A percentile compares a stretch with the other conserved stretches of the same genome.
Conservation (phyloP, 768 basidiomycete genomes). For the Cystofilobasidium macerans region DNA sequence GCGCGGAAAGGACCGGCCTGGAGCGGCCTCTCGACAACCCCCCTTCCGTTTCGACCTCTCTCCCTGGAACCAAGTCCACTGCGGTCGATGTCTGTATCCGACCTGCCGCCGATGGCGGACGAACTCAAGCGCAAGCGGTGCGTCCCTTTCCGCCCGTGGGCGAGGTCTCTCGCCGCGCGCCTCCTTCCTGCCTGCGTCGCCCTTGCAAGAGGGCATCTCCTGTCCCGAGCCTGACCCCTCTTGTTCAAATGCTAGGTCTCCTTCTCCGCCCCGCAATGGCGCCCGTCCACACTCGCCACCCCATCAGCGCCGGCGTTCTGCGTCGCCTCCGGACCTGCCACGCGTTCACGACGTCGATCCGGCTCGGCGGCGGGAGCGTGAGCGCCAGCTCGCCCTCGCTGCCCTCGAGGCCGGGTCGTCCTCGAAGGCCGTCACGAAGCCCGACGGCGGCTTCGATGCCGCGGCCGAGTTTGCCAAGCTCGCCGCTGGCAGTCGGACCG, state of each 20-base stretch:
- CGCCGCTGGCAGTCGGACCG: conserved; percentile 54
- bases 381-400: conserved; percentile 64
- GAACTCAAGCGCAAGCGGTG: conserved; percentile 30
- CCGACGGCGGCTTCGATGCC: conserved; percentile 50
- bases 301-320: conserved; percentile 33
- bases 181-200: no score
- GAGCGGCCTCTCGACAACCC: background rate
- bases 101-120: background rate
- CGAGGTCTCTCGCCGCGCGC: no score
- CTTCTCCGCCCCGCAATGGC: conserved; percentile 33
- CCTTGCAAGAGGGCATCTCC: background rate
- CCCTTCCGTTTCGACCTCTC: background rate
- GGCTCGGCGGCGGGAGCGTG: conserved; percentile 60
- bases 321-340: conserved; percentile 41
- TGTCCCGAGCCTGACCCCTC: background rate
- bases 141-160: background rate
- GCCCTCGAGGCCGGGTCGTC: conserved; percentile 42
- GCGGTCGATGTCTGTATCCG: conserved; percentile 1
- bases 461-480: conserved; percentile 85
- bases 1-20: no score
- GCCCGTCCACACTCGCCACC: conserved; percentile 36
- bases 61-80: no score
- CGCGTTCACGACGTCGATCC: conserved; percentile 65
- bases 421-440: conserved; percentile 32
- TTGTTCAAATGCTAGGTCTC: conserved; percentile 29